These are phyloP conservation scores for Rhododendron henanense DNA, from an alignment of 148 eudicot genomes.

Conservation along the genomic window DNA sequence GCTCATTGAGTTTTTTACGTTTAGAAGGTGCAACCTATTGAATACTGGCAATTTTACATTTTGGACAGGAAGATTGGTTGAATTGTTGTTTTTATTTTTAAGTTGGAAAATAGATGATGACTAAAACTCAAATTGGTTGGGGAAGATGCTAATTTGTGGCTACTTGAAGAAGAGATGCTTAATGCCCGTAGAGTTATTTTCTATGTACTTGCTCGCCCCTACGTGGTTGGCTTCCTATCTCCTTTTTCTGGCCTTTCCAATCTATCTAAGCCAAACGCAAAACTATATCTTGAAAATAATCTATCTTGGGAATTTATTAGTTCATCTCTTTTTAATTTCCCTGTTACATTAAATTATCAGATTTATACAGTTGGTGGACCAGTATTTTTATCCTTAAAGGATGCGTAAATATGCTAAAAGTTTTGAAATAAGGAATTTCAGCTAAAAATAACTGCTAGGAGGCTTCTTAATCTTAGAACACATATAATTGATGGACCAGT, in stretches of 20 bases:
- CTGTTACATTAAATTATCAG: not conserved
- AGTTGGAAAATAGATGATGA: not conserved
- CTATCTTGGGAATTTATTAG: not conserved
- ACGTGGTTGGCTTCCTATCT: not conserved
- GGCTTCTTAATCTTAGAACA: not conserved
- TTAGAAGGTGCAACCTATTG: not conserved
- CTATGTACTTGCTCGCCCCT: not conserved
- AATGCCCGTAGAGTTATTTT: not conserved
- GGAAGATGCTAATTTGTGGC: not conserved
- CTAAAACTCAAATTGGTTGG: not conserved
- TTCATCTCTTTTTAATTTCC: not conserved
- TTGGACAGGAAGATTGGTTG: not conserved
- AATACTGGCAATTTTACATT: not conserved
- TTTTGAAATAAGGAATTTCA: not conserved
- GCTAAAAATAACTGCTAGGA: not conserved
- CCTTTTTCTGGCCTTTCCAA: constrained; percentile 4
- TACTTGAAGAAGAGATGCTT: constrained; percentile 1
- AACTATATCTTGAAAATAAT: not conserved
- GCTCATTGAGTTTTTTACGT: not conserved
- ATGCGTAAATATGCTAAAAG: not conserved
- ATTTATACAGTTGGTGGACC: not conserved
- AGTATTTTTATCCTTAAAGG: not conserved
- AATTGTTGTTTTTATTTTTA: not conserved
- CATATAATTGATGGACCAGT: not conserved
- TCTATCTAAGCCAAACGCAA: not conserved